These are phyloP conservation scores for Salpingoeca rosetta DNA, from an alignment of 78 protist genomes.

Conservation along the genomic window DNA sequence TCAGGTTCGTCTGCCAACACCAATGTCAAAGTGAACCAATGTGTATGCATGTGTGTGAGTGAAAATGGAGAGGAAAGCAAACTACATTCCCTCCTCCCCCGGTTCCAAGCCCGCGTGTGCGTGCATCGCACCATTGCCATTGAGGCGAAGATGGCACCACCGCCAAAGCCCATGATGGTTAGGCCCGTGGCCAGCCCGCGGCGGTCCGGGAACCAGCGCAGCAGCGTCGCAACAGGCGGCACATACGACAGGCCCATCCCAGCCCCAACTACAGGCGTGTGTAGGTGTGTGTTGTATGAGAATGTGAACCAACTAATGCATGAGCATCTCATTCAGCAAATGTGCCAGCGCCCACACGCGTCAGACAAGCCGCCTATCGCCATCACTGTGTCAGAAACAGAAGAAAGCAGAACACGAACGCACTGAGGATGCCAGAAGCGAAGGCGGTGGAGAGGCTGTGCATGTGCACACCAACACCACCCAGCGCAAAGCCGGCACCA, in stretches of 20 bases:
- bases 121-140: no score
- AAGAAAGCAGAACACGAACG: neutral
- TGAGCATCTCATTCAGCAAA: no score
- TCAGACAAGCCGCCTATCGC: no score
- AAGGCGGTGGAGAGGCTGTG: neutral
- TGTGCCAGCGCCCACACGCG: no score
- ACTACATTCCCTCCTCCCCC: no score
- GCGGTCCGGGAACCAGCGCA: slow-evolving; percentile 20
- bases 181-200: slow-evolving; percentile 16
- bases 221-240: slow-evolving; percentile 15
- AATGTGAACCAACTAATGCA: neutral
- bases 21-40: no score
- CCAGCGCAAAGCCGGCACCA: neutral
- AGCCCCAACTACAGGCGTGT: neutral
- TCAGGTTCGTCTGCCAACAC: no score
- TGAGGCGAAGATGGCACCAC: no score
- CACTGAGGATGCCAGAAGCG: slow-evolving; percentile 1
- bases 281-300: neutral
- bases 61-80: no score
- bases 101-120: no score
- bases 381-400: no score
- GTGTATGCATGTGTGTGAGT: no score
- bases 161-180: slow-evolving; percentile 23
- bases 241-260: slow-evolving; percentile 11
- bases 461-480: neutral